Conservation (phyloP, 371 early-diverging fungal genomes). For the Saksenaea vasiformis region DNA sequence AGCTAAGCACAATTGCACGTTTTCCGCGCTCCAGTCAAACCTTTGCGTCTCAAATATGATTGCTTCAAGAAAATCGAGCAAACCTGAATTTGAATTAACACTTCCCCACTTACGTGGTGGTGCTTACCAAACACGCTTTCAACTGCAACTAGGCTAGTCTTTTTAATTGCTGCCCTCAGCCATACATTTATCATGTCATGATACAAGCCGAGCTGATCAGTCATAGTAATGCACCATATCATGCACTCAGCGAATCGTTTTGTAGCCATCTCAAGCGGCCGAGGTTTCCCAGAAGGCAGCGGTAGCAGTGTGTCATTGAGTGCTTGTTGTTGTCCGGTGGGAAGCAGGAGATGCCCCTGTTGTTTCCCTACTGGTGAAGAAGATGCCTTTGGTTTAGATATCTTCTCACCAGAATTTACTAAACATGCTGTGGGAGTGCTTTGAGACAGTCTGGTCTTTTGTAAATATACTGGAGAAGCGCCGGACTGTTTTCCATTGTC, state of each 20-base stretch:
- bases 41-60: conserved; percentile 43
- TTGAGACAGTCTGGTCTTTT: neutral
- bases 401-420: neutral
- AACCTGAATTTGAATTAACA: conserved; percentile 10
- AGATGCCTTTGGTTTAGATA: neutral
- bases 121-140: conserved; percentile 56
- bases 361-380: neutral
- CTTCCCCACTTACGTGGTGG: neutral
- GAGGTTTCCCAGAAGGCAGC: conserved; percentile 48
- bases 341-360: neutral
- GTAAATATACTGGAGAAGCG: neutral
- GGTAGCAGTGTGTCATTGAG: neutral
- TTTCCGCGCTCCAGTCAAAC: conserved; percentile 9
- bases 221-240: conserved; percentile 40
- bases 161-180: conserved; percentile 53
- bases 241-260: conserved; percentile 57
- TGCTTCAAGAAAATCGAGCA: conserved; percentile 55
- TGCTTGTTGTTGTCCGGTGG: neutral
- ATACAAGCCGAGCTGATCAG: conserved; percentile 33
- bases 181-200: conserved; percentile 59
- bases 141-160: conserved; percentile 47
- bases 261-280: conserved; percentile 51
- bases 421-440: neutral
- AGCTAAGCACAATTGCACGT: neutral
- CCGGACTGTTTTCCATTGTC: neutral